Base-by-base conservation (phyloP, 2,329 filamentous ascomycete species). In the Monosporascus sp. region DNA sequence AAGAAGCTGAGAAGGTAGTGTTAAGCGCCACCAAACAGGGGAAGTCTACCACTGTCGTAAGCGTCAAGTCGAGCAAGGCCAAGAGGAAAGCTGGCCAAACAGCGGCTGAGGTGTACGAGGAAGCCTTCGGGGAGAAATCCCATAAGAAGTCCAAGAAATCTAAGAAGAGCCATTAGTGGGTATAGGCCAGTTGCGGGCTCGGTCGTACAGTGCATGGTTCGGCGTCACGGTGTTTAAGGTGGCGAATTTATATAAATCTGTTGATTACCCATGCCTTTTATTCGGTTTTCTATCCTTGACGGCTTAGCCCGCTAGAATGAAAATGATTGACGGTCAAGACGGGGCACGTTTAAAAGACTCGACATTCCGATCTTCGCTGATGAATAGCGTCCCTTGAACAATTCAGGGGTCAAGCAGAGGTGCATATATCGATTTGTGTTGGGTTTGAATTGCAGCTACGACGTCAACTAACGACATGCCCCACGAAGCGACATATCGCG, bases 1-100 rank as follows among this genome's bases (percentile, higher is more conserved):
- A 80, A 49, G 83, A 85, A 8, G 85, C 86, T 0, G 92, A 97
- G 72, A 87, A 88, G 66, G 86, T 91, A 64, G 85, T 96, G 35
- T 71, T 77, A 20, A 78, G 69, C 52, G 80, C 81, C 2, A 64
- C 75, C 41, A 80, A 81, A 69, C 77, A 73, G 26, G 81, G 81
- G 9, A 77, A 80, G 49, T 74, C 77, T 48, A 82, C 78, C 63
- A 78, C 78, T 17, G 87, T 85, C 0, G 90, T 97, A 27, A 92
- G 88, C 67, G 84, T 97, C 52, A 94, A 92, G 78, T 83, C 85
- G n/a, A 77, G 76, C 54, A 90, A 91, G 72, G 63, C 72, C 58
- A 93, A 94, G 78, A 79, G 90, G 63, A 95, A 95, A 74, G 88
- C 83, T 0, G 63, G 61, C 8, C 70, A 70, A 54, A 82, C 79